Evolutionary conservation across 2,329 filamentous ascomycete species (phyloP), one percentile per base, ranked within the genome.

Genomic region (Cladosporium austrohemisphaericum): DNA sequence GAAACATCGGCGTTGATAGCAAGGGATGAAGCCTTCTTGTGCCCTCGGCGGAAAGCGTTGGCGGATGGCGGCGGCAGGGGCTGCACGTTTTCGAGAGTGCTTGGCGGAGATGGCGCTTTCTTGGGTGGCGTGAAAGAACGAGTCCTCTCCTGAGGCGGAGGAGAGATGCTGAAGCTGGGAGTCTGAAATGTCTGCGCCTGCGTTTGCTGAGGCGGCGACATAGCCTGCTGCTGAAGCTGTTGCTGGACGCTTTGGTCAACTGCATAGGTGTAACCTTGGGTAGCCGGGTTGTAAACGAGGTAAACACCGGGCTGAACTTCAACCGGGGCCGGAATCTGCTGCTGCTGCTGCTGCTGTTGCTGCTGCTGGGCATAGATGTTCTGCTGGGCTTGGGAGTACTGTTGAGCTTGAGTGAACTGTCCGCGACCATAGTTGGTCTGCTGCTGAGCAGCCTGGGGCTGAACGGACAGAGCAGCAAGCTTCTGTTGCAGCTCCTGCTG

Each of bases 401-500:
- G 75, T 55, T 79, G 76, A 49, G 74, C 67, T 55, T 79, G 76
- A 49, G 74, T 67, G 60, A 72, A 71, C 5, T 69, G 62, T 45
- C 72, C 72, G 23, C 47, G 44, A 20, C 52, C 25, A 38, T 54
- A 52, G 44, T 55, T 52, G 40, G 51, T 45, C 51, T 63, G 62
- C 40, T 54, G 49, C 25, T 47, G 52, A 19, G 36, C n/a, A 57
- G 81, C 82, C 67, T 90, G 86, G 52, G 88, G 86, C 29, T 87
- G 86, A 45, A 84, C 83, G 62, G 92, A 93, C 19, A 96, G 83
- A 57, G 76, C 87, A 59, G 89, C 81, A 57, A 97, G 79, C 72
- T 97, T 90, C 72, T 96, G 91, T 71, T 97, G 91, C 45, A 97
- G 81, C 56, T 88, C 86, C 72, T 95, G 90, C 71, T 97, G 92